Evolutionary conservation across 306 rosid species (phyloP).

Genomic region (Prosopis cineraria): DNA sequence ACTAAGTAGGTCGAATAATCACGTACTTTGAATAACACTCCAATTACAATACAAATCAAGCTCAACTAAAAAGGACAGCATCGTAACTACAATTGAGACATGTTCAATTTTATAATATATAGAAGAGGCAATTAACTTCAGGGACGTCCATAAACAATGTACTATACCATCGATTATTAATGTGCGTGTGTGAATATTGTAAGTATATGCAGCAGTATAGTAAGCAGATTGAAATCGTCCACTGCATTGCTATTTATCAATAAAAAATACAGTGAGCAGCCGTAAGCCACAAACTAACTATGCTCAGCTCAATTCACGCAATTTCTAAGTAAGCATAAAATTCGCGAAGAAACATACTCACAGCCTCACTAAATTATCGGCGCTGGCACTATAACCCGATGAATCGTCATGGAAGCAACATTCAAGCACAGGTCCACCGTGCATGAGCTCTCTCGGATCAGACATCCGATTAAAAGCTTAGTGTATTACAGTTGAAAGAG

Average conservation of each 20-base stretch:
- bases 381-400: slow-evolving; percentile 81
- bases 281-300: not conserved
- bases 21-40: not conserved
- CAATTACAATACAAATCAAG: not conserved
- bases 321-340: not conserved
- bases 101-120: not conserved
- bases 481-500: not conserved
- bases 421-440: slow-evolving; percentile 78
- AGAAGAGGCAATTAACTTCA: not conserved
- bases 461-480: not conserved
- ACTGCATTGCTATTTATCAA: not conserved
- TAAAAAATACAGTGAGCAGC: not conserved
- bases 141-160: not conserved
- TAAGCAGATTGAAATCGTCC: not conserved
- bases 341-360: slow-evolving; percentile 19
- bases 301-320: not conserved
- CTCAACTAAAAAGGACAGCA: not conserved
- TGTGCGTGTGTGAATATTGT: too few relatives aligned
- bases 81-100: not conserved
- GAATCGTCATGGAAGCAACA: slow-evolving; percentile 95
- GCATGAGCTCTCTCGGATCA: slow-evolving; percentile 73
- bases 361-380: slow-evolving; percentile 77
- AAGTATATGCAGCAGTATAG: not conserved
- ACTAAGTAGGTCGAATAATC: not conserved
- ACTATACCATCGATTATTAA: too few relatives aligned